These are phyloP conservation scores for Brettanomyces naardenensis DNA, from an alignment of 805 yeast species.

Conservation along the genomic window DNA sequence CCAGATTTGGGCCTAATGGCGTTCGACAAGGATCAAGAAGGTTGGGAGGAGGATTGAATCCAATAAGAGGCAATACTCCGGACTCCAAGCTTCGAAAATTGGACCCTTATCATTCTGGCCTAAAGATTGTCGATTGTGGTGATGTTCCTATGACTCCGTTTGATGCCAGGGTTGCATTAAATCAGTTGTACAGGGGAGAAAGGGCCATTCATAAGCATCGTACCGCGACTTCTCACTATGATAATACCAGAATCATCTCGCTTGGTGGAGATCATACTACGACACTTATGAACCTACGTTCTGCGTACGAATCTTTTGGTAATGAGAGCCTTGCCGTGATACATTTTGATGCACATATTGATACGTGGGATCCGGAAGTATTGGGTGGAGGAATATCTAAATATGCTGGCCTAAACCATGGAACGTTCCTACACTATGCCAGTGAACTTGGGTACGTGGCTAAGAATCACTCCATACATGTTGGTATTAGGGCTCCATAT, in stretches of 20 bases:
- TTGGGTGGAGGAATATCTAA: constrained; percentile 56
- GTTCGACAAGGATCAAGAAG: constrained; percentile 36
- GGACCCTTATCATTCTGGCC: constrained; percentile 36
- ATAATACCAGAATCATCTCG: constrained; percentile 34
- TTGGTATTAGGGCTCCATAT: constrained; percentile 60
- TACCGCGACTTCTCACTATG: constrained; percentile 14
- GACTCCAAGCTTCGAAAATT: constrained; percentile 26
- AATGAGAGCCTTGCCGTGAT: constrained; percentile 40
- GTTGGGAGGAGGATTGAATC: constrained; percentile 33
- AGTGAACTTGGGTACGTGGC: constrained; percentile 55
- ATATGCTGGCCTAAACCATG: constrained; percentile 52
- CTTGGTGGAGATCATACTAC: constrained; percentile 59
- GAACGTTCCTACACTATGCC: constrained; percentile 65
- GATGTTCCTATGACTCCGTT: constrained; percentile 57
- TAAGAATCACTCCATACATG: constrained; percentile 43
- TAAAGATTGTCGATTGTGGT: constrained; percentile 46
- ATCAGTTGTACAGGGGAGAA: constrained; percentile 48
- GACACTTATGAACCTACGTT: constrained; percentile 40
- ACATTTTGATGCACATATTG: constrained; percentile 63
- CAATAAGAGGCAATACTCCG: constrained; percentile 29
- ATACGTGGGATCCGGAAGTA: constrained; percentile 60
- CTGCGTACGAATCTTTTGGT: constrained; percentile 43
- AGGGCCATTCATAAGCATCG: constrained; percentile 37
- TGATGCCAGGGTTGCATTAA: constrained; percentile 47
- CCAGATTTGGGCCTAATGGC: constrained; percentile 52